Evolutionary conservation across 768 basidiomycete species (phyloP), one percentile per base, ranked within the genome.

Genomic region (Trametes elegans): DNA sequence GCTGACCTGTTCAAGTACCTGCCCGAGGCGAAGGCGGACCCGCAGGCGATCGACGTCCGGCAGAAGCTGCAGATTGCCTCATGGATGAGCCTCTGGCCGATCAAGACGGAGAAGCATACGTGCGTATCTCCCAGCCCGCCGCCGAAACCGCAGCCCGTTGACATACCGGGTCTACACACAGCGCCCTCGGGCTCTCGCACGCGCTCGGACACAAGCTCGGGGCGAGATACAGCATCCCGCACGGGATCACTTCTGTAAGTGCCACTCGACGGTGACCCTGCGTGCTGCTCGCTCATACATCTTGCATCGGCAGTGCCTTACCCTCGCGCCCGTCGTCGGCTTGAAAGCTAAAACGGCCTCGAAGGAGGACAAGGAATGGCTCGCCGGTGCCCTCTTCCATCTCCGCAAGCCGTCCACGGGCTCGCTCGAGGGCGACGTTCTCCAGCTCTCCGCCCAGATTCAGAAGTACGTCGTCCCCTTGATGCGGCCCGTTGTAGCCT

Each of bases 41-140:
- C 86, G 0, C 62, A 69, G 24, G 74, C 81, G 55, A 57, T 90
- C 31, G 78, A 75, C n/a, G 67, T 74, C 48, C 80, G 90, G 14
- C 86, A 89, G 62, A 84, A 79, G 65, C 74, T 90, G 13, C 81
- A 88, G 66, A 51, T 90, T 36, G 89, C 88, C 2, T 79, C 87
- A 1, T 90, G 87, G 90, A 88, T 88, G 85, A 88, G 85, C 58
- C 60, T 88, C 10, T 90, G 85, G 87, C 87, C 88, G 0, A 68
- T 76, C 38, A 82, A 79, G 62, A 53, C 75, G 8, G 81, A 83
- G 62, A 76, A 73, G 61, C 83, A 83, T 62, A 75, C 76, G 85
- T 82, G 24, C 40, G 56, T 44, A 42, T 24, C 40, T n/a, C n/a
- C n/a, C n/a, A n/a, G n/a, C n/a, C n/a, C n/a, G n/a, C n/a, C n/a